A percentile compares a stretch with the other conserved stretches of the same genome.
These are phyloP conservation scores for Phoenix roebelenii DNA, from an alignment of 176 grass and related monocot genomes.

Conservation along the genomic window DNA sequence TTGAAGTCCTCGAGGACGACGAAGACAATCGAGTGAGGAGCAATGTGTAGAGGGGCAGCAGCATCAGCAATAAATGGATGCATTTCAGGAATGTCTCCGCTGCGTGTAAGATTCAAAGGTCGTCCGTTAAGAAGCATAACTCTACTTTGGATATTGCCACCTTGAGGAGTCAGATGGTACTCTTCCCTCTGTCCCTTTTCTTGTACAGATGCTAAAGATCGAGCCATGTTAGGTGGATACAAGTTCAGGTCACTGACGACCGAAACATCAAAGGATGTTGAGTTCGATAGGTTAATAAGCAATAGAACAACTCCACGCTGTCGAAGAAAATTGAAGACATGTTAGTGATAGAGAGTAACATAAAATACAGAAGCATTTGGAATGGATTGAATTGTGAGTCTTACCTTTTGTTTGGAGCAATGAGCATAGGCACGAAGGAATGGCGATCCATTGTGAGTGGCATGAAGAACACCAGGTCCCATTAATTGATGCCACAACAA, in stretches of 20 bases:
- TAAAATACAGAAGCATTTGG: not conserved
- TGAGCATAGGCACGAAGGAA: constrained; percentile 52
- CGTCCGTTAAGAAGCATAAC: constrained; percentile 46
- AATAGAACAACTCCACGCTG: constrained; percentile 40
- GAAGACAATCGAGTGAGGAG: constrained; percentile 36
- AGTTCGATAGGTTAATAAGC: constrained; percentile 52
- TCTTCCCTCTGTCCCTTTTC: constrained; percentile 31
- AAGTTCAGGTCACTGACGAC: constrained; percentile 31
- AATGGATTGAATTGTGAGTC: not conserved
- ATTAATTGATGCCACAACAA: constrained; percentile 47
- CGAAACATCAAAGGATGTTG: constrained; percentile 40
- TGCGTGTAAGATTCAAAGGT: constrained; percentile 24
- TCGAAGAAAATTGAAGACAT: too few relatives aligned
- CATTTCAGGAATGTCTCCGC: constrained; percentile 38
- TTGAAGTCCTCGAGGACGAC: constrained; percentile 37
- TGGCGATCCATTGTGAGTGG: constrained; percentile 8
- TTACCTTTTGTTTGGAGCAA: constrained; percentile 43
- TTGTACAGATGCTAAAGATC: not conserved
- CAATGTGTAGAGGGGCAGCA: constrained; percentile 14
- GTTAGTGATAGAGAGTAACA: not conserved
- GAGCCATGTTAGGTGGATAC: not conserved
- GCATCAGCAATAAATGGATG: constrained; percentile 20
- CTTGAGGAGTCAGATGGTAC: constrained; percentile 43
- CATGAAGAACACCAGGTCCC: constrained; percentile 33
- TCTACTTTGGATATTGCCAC: constrained; percentile 31